These are phyloP conservation scores for Quillaja saponaria DNA, from an alignment of 306 rosid species.

Conservation along the genomic window DNA sequence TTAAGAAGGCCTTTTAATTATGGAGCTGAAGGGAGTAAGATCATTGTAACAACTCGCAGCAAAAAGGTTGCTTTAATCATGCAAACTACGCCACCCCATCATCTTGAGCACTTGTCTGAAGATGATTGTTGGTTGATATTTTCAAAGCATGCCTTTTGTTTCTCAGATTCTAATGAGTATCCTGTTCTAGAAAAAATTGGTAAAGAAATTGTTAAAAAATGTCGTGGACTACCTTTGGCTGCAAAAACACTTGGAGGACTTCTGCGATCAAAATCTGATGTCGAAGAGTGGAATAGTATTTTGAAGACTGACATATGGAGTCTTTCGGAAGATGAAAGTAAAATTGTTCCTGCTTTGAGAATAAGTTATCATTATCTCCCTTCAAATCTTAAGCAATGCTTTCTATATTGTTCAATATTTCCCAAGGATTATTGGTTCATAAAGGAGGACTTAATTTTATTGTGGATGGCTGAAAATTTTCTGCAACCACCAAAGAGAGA, in stretches of 20 bases:
- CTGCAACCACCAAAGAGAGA: slow-evolving; percentile 30
- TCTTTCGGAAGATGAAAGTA: slow-evolving; percentile 34
- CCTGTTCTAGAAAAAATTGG: slow-evolving; percentile 30
- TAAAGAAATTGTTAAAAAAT: slow-evolving; percentile 38
- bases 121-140: slow-evolving; percentile 40
- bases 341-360: slow-evolving; percentile 46
- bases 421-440: slow-evolving; percentile 39
- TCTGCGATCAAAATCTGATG: slow-evolving; percentile 36
- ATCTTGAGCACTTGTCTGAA: slow-evolving; percentile 29
- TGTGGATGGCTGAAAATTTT: slow-evolving; percentile 51
- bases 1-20: slow-evolving; percentile 36
- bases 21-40: slow-evolving; percentile 42
- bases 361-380: slow-evolving; percentile 46
- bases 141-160: slow-evolving; percentile 40
- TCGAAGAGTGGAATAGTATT: slow-evolving; percentile 36
- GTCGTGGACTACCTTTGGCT: slow-evolving; percentile 49
- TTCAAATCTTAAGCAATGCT: slow-evolving; percentile 42
- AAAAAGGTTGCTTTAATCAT: slow-evolving; percentile 38
- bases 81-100: slow-evolving; percentile 32
- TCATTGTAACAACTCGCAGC: slow-evolving; percentile 40
- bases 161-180: slow-evolving; percentile 16
- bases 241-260: slow-evolving; percentile 46
- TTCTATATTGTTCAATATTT: slow-evolving; percentile 43
- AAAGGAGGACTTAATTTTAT: slow-evolving; percentile 38
- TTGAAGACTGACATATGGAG: slow-evolving; percentile 45